Evolutionary conservation across 1,139 yeast species (phyloP).

Genomic region (Taphrina confusa): DNA sequence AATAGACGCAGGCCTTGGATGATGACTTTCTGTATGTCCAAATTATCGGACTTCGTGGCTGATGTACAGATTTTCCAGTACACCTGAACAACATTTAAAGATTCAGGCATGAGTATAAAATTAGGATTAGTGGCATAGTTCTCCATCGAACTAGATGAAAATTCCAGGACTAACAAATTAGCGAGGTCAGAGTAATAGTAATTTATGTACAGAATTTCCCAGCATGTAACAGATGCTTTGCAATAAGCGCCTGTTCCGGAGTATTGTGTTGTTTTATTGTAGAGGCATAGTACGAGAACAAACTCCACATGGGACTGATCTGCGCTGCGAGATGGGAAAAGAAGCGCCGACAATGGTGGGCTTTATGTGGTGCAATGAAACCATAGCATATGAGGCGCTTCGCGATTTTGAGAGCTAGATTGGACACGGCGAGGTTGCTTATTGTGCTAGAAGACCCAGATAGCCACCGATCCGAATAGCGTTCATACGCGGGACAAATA

Average conservation of each 20-base stretch:
- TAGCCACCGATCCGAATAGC: constrained; percentile 6
- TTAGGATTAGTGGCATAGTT: constrained; percentile 44
- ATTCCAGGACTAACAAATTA: constrained; percentile 8
- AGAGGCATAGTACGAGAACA: constrained; percentile 54
- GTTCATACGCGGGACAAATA: not conserved
- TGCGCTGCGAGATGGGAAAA: constrained; percentile 61
- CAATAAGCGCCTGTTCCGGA: constrained; percentile 49
- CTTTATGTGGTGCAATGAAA: constrained; percentile 65
- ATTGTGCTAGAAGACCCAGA: constrained; percentile 45
- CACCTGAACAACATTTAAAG: constrained; percentile 60
- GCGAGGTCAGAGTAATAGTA: not conserved
- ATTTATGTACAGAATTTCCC: constrained; percentile 19
- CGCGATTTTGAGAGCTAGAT: constrained; percentile 70
- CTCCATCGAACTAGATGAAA: constrained; percentile 23
- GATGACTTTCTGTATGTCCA: constrained; percentile 70
- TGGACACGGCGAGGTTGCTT: constrained; percentile 61
- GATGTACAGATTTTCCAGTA: constrained; percentile 62
- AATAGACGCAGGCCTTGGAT: constrained; percentile 69
- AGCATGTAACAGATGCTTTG: constrained; percentile 48
- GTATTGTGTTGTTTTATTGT: too few species aligned
- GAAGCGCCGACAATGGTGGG: constrained; percentile 61
- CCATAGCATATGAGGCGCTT: constrained; percentile 78
- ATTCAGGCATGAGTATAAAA: constrained; percentile 67
- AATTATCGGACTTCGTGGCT: constrained; percentile 63
- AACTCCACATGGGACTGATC: constrained; percentile 57